These are phyloP conservation scores for Inosperma sp. DNA, from an alignment of 768 basidiomycete genomes.

Conservation along the genomic window DNA sequence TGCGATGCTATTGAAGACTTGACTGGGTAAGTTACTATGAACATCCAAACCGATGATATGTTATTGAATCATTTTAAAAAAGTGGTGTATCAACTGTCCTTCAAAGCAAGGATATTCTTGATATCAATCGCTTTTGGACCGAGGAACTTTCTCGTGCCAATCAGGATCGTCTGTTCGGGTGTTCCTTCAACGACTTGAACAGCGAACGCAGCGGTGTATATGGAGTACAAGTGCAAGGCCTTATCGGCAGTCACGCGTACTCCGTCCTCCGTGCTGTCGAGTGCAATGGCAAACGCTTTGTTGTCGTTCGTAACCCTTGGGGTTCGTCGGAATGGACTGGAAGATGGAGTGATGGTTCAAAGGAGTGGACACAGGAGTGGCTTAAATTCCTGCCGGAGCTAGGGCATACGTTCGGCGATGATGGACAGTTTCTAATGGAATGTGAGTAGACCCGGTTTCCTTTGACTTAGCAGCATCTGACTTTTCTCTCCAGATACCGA, in stretches of 20 bases:
- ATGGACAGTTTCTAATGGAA: conserved; percentile 51
- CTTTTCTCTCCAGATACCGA: conserved; percentile 30
- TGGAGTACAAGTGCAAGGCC: conserved; percentile 32
- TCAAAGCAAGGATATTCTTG: conserved; percentile 47
- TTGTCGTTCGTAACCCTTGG: conserved; percentile 50
- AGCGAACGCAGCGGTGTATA: conserved; percentile 29
- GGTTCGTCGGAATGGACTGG: conserved; percentile 47
- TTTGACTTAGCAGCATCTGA: neutral
- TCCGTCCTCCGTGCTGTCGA: conserved; percentile 44
- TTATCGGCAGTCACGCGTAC: conserved; percentile 43
- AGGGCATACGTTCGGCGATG: conserved; percentile 42
- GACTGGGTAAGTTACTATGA: conserved; percentile 45
- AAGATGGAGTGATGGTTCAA: conserved; percentile 45
- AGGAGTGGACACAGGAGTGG: conserved; percentile 50
- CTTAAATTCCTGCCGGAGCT: conserved; percentile 35
- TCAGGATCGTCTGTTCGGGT: conserved; percentile 50
- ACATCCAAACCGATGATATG: neutral
- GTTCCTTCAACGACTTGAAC: conserved; percentile 39
- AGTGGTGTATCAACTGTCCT: conserved; percentile 44
- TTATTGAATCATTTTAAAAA: neutral
- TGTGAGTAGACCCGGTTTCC: conserved; percentile 24
- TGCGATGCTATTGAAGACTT: conserved; percentile 52
- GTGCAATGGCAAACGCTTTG: conserved; percentile 43
- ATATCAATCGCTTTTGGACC: conserved; percentile 48
- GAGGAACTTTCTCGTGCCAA: conserved; percentile 49